A percentile compares a stretch with the other conserved stretches of the same genome.
phyloP scores from a whole-genome alignment of 768 basidiomycete genomes.

The Lactifluus subvellereus region DNA sequence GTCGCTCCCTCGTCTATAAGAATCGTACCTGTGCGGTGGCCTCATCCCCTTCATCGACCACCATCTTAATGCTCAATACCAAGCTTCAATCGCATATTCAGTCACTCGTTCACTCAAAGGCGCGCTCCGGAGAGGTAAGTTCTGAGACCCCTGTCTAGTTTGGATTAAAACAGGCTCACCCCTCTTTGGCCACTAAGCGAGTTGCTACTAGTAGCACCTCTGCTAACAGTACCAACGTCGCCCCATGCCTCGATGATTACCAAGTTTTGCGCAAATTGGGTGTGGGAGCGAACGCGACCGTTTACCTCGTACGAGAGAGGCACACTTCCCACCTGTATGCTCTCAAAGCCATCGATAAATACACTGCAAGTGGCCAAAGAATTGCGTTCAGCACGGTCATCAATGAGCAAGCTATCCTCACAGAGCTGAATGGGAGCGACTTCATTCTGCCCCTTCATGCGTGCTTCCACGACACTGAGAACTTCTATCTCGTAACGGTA shows the following conservation, averaged over 20 bases:
- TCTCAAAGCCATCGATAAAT: constrained; percentile 19
- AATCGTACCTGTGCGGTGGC: neutral
- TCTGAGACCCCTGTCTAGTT: neutral
- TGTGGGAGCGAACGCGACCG: constrained; percentile 11
- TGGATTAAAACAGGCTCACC: neutral
- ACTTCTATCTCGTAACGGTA: constrained; percentile 14
- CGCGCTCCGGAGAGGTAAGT: neutral
- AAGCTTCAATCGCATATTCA: constrained; percentile 9
- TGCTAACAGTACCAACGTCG: neutral
- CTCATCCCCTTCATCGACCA: neutral
- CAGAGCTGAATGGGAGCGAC: constrained; percentile 8
- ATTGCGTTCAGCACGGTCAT: constrained; percentile 1
- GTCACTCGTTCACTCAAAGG: neutral
- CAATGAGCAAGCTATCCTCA: constrained; percentile 7
- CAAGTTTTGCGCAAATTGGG: constrained; percentile 12
- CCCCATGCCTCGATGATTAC: constrained; percentile 18
- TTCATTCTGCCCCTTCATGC: constrained; percentile 16
- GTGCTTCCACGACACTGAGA: constrained; percentile 18
- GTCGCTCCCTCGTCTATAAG: neutral
- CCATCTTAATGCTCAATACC: constrained; percentile 5
- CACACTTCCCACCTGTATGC: constrained; percentile 10
- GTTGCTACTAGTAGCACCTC: neutral
- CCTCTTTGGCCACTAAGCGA: neutral
- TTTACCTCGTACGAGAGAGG: constrained; percentile 19
- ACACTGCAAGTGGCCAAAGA: neutral